Evolutionary conservation across 108 stramenopile species (phyloP).

Genomic region (Aurantiochytrium sp.): DNA sequence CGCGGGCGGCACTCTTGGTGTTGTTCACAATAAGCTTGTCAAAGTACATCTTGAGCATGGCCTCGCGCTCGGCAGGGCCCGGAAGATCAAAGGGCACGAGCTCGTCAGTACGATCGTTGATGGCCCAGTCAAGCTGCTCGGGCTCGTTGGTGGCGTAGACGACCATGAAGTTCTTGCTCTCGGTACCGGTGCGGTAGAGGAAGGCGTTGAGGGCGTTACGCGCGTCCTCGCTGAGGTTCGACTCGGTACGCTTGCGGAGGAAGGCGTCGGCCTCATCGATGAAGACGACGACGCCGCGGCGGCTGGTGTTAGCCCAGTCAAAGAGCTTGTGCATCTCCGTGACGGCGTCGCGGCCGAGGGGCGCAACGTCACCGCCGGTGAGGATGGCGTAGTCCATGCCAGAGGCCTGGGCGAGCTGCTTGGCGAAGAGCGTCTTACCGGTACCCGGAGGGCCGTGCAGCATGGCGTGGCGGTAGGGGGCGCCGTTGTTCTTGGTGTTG

Average conservation of each 20-base stretch:
- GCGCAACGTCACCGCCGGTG: constrained; percentile 78
- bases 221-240: constrained; percentile 49
- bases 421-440: constrained; percentile 69
- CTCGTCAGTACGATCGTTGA: constrained; percentile 75
- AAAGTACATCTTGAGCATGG: constrained; percentile 62
- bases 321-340: constrained; percentile 73
- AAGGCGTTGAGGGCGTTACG: constrained; percentile 75
- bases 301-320: constrained; percentile 64
- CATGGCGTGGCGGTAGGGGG: constrained; percentile 71
- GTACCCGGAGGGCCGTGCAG: constrained; percentile 69
- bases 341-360: constrained; percentile 73
- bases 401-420: constrained; percentile 57
- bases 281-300: constrained; percentile 67
- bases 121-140: constrained; percentile 72
- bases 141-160: constrained; percentile 73
- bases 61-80: constrained; percentile 47
- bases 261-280: constrained; percentile 82
- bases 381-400: constrained; percentile 79
- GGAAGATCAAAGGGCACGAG: constrained; percentile 65
- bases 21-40: constrained; percentile 49
- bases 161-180: constrained; percentile 71
- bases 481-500: constrained; percentile 64
- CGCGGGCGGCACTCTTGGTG: constrained; percentile 31
- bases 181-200: constrained; percentile 72
- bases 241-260: constrained; percentile 52